A percentile compares a stretch with the other conserved stretches of the same genome.
These are phyloP conservation scores for Fusarium sp. DNA, from an alignment of 2,329 filamentous ascomycete genomes.

Conservation along the genomic window DNA sequence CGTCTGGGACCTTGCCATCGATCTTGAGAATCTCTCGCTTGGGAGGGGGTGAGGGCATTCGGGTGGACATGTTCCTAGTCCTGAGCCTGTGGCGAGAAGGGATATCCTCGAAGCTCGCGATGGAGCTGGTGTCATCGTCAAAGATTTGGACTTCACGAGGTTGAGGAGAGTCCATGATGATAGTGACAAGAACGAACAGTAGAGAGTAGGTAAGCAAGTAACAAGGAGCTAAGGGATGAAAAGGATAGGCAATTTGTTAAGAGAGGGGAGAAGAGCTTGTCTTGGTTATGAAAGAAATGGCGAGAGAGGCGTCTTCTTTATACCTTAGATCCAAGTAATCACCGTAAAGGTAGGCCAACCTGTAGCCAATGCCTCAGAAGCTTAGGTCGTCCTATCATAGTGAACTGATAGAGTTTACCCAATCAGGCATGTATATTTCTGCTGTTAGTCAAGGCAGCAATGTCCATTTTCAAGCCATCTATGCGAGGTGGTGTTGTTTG, in stretches of 20 bases:
- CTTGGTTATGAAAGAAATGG: neutral
- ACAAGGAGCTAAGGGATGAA: neutral
- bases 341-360: neutral
- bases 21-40: conserved; percentile 42
- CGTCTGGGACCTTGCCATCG: conserved; percentile 56
- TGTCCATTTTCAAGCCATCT: conserved; percentile 5
- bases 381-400: conserved; percentile 7
- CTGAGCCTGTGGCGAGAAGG: neutral
- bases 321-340: neutral
- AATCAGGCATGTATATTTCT: conserved; percentile 21
- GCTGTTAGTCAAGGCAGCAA: conserved; percentile 35
- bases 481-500: conserved; percentile 7
- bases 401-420: neutral
- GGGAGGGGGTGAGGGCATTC: neutral
- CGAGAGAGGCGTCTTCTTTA: conserved; percentile 26
- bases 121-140: conserved; percentile 40
- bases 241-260: neutral
- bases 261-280: neutral
- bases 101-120: conserved; percentile 45
- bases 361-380: neutral
- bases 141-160: conserved; percentile 24
- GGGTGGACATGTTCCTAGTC: neutral
- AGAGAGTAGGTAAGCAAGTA: neutral
- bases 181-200: neutral
- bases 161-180: conserved; percentile 34